Base-by-base conservation (phyloP, 768 basidiomycete species). In the Cytidiella melzeri region DNA sequence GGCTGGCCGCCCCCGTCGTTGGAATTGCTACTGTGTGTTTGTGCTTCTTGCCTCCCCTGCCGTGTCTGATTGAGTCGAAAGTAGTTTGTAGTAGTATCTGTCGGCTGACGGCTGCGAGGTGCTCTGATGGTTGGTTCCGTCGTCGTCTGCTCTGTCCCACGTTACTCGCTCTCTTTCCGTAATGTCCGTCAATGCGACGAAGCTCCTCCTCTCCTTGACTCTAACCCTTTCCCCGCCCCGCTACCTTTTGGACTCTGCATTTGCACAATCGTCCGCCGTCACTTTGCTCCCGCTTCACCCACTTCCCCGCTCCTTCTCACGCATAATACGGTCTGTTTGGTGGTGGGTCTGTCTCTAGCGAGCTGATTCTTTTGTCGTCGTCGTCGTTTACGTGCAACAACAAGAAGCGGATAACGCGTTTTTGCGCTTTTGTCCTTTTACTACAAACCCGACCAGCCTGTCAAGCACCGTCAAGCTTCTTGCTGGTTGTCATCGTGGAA, bases 11-110 rank as follows among this genome's bases (percentile, higher is more conserved):
- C 4, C 23, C 20, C 47, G 27, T 51, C 47, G 19, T n/a, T 25
- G 30, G 30, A 30, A 18, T 45, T 36, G 51, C n/a, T 40, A 23
- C 47, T n/a, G 42, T 44, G 21, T 24, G 45, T 44, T 21, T 28
- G 47, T 47, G 44, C 26, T 19, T 18, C 39, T 25, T n/a, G n/a
- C 34, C 30, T 23, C 26, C 38, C 38, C 41, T 34, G 24, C 5
- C 30, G 2, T 34, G 13, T 28, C 10, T 45, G 5, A 15, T 4
- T 15, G 37, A 25, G 25, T 11, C 43, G 4, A 11, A 19, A 21
- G 26, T 26, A 6, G 45, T 45, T 5, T 15, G 11, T 24, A 10
- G 25, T 41, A 41, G 47, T 36, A 49, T n/a, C n/a, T n/a, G n/a
- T n/a, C n/a, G n/a, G n/a, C n/a, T n/a, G n/a, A n/a, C n/a, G n/a